Percentiles rank a stretch among this genome's conserved stretches.
These are phyloP conservation scores for Trichoderma polysporum DNA, from an alignment of 2,329 filamentous ascomycete genomes.

Conservation along the genomic window DNA sequence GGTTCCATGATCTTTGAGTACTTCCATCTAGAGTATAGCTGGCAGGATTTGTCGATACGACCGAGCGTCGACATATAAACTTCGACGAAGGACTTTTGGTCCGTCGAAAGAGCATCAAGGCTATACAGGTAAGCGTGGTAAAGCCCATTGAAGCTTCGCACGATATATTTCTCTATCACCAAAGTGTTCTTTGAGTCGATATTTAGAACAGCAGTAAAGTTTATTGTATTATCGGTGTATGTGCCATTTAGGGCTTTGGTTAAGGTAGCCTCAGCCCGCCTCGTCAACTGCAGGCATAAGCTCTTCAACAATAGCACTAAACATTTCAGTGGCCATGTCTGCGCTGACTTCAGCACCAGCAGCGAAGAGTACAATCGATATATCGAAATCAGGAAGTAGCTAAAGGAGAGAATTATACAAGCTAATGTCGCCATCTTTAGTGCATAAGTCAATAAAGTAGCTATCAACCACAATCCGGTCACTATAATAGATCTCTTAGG, in stretches of 20 bases:
- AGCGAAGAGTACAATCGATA: conserved; percentile 25
- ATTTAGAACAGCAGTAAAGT: background rate
- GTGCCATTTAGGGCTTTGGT: background rate
- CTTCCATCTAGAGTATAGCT: background rate
- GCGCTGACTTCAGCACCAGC: conserved; percentile 30
- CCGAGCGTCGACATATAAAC: background rate
- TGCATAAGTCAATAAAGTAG: conserved; percentile 44
- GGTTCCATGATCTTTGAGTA: conserved; percentile 33
- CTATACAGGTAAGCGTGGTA: background rate
- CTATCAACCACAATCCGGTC: conserved; percentile 35
- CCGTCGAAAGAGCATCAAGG: background rate
- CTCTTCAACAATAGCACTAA: conserved; percentile 25
- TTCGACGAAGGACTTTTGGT: background rate
- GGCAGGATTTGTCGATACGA: background rate
- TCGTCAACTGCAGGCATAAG: background rate
- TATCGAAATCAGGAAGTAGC: conserved; percentile 45
- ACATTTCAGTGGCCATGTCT: conserved; percentile 25
- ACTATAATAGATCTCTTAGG: conserved; percentile 47
- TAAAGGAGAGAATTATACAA: conserved; percentile 39
- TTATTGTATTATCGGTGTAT: background rate
- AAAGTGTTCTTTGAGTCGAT: background rate
- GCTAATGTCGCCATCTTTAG: conserved; percentile 43
- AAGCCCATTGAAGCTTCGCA: background rate
- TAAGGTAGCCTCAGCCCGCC: background rate
- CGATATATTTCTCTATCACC: background rate